These are phyloP conservation scores for Claviceps sp. DNA, from an alignment of 2,329 filamentous ascomycete genomes.

Conservation along the genomic window DNA sequence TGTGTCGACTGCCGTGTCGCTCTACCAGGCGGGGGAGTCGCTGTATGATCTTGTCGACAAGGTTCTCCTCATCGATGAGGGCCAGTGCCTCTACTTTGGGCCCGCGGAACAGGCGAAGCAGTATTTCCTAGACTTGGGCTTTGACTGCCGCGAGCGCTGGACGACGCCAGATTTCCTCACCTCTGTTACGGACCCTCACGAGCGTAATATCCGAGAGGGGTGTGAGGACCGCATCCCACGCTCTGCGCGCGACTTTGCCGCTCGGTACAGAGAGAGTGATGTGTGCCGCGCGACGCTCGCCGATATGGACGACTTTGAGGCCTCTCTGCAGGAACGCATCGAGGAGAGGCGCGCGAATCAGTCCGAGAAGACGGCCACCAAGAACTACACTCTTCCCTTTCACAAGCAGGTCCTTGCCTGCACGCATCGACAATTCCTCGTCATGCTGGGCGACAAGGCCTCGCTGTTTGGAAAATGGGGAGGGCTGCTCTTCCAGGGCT, in stretches of 20 bases:
- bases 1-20: conserved; percentile 55
- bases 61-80: conserved; percentile 59
- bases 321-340: conserved; percentile 39
- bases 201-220: conserved; percentile 53
- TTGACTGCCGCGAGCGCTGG: conserved; percentile 56
- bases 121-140: conserved; percentile 61
- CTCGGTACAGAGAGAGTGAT: conserved; percentile 50
- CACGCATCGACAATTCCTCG: conserved; percentile 65
- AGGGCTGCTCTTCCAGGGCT: conserved; percentile 58
- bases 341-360: conserved; percentile 41
- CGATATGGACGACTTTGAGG: conserved; percentile 51
- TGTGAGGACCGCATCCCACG: conserved; percentile 55
- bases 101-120: conserved; percentile 45
- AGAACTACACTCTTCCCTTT: conserved; percentile 66
- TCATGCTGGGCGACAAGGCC: conserved; percentile 61
- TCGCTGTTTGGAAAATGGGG: conserved; percentile 70
- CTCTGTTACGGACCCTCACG: conserved; percentile 60
- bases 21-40: conserved; percentile 56
- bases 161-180: conserved; percentile 67
- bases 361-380: conserved; percentile 53
- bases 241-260: conserved; percentile 52
- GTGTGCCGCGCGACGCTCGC: conserved; percentile 44
- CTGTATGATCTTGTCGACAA: conserved; percentile 61
- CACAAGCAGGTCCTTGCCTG: conserved; percentile 56
- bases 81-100: conserved; percentile 62